phyloP scores from a whole-genome alignment of 2,329 filamentous ascomycete genomes.

The Neonectria punicea region DNA sequence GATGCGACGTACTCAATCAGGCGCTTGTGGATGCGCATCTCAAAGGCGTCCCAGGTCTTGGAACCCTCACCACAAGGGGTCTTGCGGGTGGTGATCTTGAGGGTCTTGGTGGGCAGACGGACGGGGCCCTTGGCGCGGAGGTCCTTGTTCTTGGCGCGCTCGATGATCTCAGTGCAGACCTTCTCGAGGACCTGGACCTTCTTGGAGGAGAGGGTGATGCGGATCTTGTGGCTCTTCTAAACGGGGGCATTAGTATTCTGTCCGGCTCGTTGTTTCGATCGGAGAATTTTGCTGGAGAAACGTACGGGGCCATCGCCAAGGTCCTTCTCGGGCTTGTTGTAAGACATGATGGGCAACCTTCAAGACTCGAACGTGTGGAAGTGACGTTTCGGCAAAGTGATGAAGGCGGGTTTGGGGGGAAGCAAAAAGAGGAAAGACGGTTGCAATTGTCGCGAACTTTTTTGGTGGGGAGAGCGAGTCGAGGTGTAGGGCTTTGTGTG shows the following conservation, averaged over 20 bases:
- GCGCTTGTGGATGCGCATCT: conserved; percentile 99
- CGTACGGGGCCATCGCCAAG: conserved; percentile 86
- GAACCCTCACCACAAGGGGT: conserved; percentile 99
- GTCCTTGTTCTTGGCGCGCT: conserved; percentile 98
- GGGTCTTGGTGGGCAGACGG: conserved; percentile 95
- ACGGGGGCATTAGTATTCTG: conserved; percentile 11
- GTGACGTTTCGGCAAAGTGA: conserved; percentile 81
- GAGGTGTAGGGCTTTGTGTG: conserved; percentile 28
- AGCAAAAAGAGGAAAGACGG: not conserved
- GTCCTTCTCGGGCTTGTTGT: conserved; percentile 95
- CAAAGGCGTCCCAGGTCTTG: conserved; percentile 99
- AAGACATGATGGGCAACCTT: conserved; percentile 83
- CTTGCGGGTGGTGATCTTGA: conserved; percentile 98
- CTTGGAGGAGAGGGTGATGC: conserved; percentile 95
- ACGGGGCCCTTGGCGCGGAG: conserved; percentile 98
- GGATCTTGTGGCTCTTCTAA: conserved; percentile 95
- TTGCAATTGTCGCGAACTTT: conserved; percentile 35
- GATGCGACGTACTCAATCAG: conserved; percentile 82
- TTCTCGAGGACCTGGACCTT: conserved; percentile 97
- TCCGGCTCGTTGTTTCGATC: too few relatives aligned
- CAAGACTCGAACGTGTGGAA: conserved; percentile 79
- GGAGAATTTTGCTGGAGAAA: conserved; percentile 40
- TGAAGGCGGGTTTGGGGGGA: conserved; percentile 61
- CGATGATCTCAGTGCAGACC: conserved; percentile 97
- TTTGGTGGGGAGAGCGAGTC: conserved; percentile 29